Evolutionary conservation across 2,329 filamentous ascomycete species (phyloP).

Genomic region (Diplodia intermedia): DNA sequence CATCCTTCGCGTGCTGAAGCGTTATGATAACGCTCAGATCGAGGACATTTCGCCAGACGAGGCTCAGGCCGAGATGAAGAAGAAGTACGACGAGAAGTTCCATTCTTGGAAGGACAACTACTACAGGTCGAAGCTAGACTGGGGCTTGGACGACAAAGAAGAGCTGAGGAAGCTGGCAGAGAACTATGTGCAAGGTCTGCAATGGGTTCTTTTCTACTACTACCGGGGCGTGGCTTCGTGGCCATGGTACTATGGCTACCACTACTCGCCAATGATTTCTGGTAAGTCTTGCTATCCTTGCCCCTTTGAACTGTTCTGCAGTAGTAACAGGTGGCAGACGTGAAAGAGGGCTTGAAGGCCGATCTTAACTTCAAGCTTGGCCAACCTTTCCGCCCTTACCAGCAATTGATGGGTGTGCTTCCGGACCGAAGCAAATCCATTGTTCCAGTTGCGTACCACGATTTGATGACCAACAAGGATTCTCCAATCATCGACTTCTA

Average conservation of each 20-base stretch:
- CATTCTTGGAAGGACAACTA: slow-evolving; percentile 93
- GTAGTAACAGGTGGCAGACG: slow-evolving; percentile 62
- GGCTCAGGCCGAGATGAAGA: slow-evolving; percentile 77
- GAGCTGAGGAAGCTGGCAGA: slow-evolving; percentile 84
- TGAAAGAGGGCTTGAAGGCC: slow-evolving; percentile 84
- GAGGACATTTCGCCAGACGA: slow-evolving; percentile 81
- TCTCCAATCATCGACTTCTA: slow-evolving; percentile 99
- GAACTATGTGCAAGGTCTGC: slow-evolving; percentile 96
- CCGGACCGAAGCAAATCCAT: slow-evolving; percentile 98
- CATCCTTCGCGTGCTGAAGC: slow-evolving; percentile 82
- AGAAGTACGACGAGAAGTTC: slow-evolving; percentile 90
- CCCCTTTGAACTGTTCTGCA: not conserved
- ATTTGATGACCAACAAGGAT: slow-evolving; percentile 86
- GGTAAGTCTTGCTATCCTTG: slow-evolving; percentile 54
- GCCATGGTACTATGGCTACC: slow-evolving; percentile 98
- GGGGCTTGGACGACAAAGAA: slow-evolving; percentile 79
- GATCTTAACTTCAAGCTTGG: slow-evolving; percentile 92
- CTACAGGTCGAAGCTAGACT: slow-evolving; percentile 89
- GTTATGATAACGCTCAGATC: slow-evolving; percentile 88
- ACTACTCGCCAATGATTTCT: slow-evolving; percentile 97
- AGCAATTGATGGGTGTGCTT: slow-evolving; percentile 97
- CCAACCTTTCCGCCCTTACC: slow-evolving; percentile 91
- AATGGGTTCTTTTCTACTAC: slow-evolving; percentile 99
- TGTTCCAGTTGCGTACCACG: slow-evolving; percentile 84
- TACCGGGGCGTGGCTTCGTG: slow-evolving; percentile 96